Conservation (phyloP, 2,329 filamentous ascomycete genomes). For the Cercospora brassicicola region DNA sequence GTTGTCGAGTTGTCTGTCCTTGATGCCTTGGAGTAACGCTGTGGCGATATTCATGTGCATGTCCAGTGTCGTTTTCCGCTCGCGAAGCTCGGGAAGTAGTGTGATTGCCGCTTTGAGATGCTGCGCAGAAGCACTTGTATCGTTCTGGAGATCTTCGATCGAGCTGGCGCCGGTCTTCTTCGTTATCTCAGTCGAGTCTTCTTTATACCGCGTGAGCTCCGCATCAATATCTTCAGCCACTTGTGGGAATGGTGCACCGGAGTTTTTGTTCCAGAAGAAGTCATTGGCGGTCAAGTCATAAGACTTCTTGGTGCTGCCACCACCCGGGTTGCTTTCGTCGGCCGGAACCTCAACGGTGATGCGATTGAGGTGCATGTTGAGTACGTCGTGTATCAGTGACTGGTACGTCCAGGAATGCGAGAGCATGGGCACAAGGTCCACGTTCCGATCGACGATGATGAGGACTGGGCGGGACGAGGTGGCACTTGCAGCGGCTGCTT, state of each 20-base stretch:
- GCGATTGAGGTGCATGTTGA: constrained; percentile 81
- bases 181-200: constrained; percentile 90
- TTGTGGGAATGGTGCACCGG: constrained; percentile 85
- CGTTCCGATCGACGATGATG: constrained; percentile 89
- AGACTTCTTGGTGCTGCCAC: constrained; percentile 76
- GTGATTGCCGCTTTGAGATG: constrained; percentile 96
- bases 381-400: constrained; percentile 76
- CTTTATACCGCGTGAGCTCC: constrained; percentile 90
- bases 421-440: constrained; percentile 97
- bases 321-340: constrained; percentile 73
- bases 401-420: constrained; percentile 94
- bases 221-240: constrained; percentile 95
- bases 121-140: constrained; percentile 83
- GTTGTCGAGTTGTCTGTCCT: constrained; percentile 90
- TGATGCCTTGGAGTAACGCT: constrained; percentile 76
- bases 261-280: constrained; percentile 96
- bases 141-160: constrained; percentile 87
- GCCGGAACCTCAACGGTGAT: constrained; percentile 85
- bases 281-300: constrained; percentile 89
- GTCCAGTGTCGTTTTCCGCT: constrained; percentile 87
- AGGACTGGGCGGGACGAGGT: constrained; percentile 81
- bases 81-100: constrained; percentile 82
- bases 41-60: constrained; percentile 99
- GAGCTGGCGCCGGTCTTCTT: constrained; percentile 92
- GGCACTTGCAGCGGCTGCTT: constrained; percentile 62